Evolutionary conservation across 306 rosid species (phyloP).

Genomic region (Betula pendula): DNA sequence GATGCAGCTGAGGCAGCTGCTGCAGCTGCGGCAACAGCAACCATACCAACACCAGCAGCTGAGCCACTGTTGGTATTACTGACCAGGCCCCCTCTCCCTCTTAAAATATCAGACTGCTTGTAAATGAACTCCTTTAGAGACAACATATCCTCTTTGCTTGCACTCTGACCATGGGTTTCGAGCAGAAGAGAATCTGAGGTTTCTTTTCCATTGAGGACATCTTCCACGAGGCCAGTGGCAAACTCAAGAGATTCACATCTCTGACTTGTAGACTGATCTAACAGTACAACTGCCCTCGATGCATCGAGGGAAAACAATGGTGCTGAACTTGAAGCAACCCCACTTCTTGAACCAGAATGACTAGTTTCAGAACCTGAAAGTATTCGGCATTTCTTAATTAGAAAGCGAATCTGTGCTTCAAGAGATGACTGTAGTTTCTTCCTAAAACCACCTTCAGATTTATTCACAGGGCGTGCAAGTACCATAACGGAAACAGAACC

Average conservation of each 20-base stretch:
- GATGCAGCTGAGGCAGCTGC: slow-evolving; percentile 88
- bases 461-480: slow-evolving; percentile 82
- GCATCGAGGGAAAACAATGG: slow-evolving; percentile 88
- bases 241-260: slow-evolving; percentile 76
- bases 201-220: slow-evolving; percentile 74
- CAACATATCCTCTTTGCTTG: slow-evolving; percentile 66
- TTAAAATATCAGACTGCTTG: slow-evolving; percentile 79
- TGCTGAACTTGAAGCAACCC: slow-evolving; percentile 50
- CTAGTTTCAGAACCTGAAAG: slow-evolving; percentile 67
- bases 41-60: slow-evolving; percentile 87
- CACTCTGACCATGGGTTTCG: slow-evolving; percentile 72
- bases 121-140: slow-evolving; percentile 82
- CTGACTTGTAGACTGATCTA: slow-evolving; percentile 59
- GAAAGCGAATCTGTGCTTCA: slow-evolving; percentile 82
- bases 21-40: slow-evolving; percentile 84
- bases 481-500: slow-evolving; percentile 83
- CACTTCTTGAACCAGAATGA: slow-evolving; percentile 66
- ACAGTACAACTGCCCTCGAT: slow-evolving; percentile 73
- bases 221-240: slow-evolving; percentile 73
- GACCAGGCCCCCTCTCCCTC: slow-evolving; percentile 72
- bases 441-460: slow-evolving; percentile 76
- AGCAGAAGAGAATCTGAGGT: slow-evolving; percentile 86
- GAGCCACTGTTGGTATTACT: slow-evolving; percentile 66
- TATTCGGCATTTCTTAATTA: slow-evolving; percentile 74
- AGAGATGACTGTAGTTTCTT: slow-evolving; percentile 86